Evolutionary conservation across 2,329 filamentous ascomycete genomes (phyloP), one percentile per base, ranked within the genome.

Genomic region (Penicillium sp.): DNA sequence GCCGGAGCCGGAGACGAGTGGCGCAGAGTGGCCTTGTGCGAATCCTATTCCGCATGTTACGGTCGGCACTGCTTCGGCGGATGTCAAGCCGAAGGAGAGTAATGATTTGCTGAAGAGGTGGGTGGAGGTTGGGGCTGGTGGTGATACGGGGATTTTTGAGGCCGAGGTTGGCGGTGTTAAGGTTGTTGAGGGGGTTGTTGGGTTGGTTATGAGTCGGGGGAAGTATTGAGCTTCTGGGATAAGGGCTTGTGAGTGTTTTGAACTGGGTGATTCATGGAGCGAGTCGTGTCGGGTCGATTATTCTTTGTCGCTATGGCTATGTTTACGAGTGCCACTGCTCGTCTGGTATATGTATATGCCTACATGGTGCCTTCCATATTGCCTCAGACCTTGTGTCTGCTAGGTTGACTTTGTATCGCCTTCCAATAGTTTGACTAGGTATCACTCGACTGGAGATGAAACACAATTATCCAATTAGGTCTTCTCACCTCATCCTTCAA

Each of bases 71-170:
- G 81, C 83, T 9, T 80, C 84, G 57, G 71, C 77, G 39, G 70
- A 77, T 7, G 82, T 97, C 62, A 97, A 96, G 74, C 92, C 93
- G 0, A 91, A 88, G 71, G 92, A 99, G 75, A 95, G 91, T 73
- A 99, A 99, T 65, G 84, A 89, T 51, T 61, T 99, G 64, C 70
- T 99, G 50, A 77, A 77, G 55, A 76, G 77, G 52, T 97, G 92
- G 92, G 65, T 93, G 53, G 77, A 85, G 54, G 69, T 72, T 41
- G 82, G 82, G 0, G 63, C 78, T 64, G 69, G 69, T 2, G 72
- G 68, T 6, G 65, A 71, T n/a, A 77, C 69, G 4, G 80, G 79
- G 0, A 81, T 84, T 47, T 71, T 69, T 34, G 81, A 84, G 61
- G 60, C 75, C 14, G 72, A 75, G 51, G 72, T 84, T 9, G 74